Conservation (phyloP, 208 protist genomes). For the Porcisia hertigi region DNA sequence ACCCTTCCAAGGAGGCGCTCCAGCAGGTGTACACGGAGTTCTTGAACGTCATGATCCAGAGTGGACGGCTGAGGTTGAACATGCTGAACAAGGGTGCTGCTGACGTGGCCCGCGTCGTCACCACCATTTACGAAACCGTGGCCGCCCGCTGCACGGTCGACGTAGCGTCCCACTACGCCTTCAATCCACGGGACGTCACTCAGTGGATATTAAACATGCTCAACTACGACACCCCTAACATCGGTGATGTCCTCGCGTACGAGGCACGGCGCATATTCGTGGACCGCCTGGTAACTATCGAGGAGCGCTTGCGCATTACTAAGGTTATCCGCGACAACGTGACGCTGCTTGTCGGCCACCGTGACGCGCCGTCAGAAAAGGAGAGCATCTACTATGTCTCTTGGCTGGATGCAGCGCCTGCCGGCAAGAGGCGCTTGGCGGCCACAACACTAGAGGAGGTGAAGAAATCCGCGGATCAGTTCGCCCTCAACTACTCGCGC, state of each 20-base stretch:
- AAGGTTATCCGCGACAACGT: conserved; percentile 86
- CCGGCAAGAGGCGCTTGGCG: conserved; percentile 62
- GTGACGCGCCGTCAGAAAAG: conserved; percentile 66
- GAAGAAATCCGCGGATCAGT: conserved; percentile 68
- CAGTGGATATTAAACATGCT: conserved; percentile 93
- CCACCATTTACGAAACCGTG: conserved; percentile 94
- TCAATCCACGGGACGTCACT: conserved; percentile 97
- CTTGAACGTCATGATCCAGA: conserved; percentile 91
- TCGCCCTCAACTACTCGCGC: conserved; percentile 90
- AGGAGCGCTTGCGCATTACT: conserved; percentile 71
- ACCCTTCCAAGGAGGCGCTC: conserved; percentile 93
- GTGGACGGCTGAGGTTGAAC: conserved; percentile 65
- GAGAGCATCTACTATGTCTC: conserved; percentile 79
- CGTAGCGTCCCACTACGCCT: conserved; percentile 96
- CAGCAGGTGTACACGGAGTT: conserved; percentile 94
- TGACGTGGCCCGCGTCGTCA: conserved; percentile 93
- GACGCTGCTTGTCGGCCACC: conserved; percentile 73
- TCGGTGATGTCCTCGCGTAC: conserved; percentile 92
- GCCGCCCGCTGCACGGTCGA: conserved; percentile 92
- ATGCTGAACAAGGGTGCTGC: conserved; percentile 75
- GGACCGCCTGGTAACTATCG: conserved; percentile 91
- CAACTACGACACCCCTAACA: conserved; percentile 88
- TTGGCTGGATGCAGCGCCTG: conserved; percentile 49
- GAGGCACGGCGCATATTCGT: conserved; percentile 95
- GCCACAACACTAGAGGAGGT: conserved; percentile 64